Evolutionary conservation across 352 stramenopile genomes (phyloP).

Genomic region (Hyaloperonospora arabidopsidis): DNA sequence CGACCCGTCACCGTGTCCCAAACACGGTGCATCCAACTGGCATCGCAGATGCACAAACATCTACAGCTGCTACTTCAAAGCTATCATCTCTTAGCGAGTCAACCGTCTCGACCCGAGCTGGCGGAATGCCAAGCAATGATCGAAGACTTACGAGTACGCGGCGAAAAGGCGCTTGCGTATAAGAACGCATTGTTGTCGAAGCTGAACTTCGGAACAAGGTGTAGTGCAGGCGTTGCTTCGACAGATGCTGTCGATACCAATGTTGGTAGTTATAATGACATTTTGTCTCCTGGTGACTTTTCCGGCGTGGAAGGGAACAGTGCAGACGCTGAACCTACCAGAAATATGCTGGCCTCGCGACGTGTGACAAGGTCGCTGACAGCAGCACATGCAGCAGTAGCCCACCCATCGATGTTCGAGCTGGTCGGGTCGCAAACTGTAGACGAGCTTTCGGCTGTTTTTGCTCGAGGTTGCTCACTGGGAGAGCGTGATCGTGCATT

Average conservation of each 20-base stretch:
- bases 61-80: constrained; percentile 73
- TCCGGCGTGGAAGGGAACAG: constrained; percentile 3
- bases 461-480: constrained; percentile 38
- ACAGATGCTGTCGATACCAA: constrained; percentile 4
- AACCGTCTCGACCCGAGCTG: constrained; percentile 5
- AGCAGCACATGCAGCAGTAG: constrained; percentile 65
- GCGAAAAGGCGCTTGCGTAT: constrained; percentile 49
- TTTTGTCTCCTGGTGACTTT: constrained; percentile 1
- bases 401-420: constrained; percentile 83
- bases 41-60: constrained; percentile 86
- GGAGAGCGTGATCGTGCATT: constrained; percentile 45
- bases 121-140: constrained; percentile 56
- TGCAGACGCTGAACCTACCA: constrained; percentile 4
- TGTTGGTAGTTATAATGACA: not conserved
- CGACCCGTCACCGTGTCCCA: constrained; percentile 37
- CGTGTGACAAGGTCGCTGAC: constrained; percentile 74
- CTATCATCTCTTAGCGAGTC: constrained; percentile 43
- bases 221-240: constrained; percentile 3
- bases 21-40: constrained; percentile 69
- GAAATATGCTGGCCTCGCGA: constrained; percentile 32
- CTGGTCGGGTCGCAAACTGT: constrained; percentile 59
- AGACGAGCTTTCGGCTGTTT: constrained; percentile 41
- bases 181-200: constrained; percentile 65
- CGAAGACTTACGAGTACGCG: constrained; percentile 52
- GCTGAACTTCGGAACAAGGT: constrained; percentile 28